Conservation (phyloP, 768 basidiomycete species). For the Paxillus ammoniavirescens region DNA sequence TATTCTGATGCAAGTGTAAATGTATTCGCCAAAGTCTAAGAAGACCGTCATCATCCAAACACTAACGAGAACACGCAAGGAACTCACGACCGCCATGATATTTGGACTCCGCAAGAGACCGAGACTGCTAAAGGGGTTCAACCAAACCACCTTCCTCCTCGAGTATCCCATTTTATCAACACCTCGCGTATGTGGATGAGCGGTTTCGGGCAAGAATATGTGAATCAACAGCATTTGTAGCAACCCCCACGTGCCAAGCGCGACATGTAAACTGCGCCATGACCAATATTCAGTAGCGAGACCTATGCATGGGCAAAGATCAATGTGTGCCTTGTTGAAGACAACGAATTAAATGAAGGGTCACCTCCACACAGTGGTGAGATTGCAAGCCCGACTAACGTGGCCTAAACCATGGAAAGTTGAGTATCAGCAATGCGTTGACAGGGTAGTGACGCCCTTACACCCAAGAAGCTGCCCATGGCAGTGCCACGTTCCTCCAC, state of each 20-base stretch:
- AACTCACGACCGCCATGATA: slow-evolving; percentile 50
- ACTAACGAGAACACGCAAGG: slow-evolving; percentile 2
- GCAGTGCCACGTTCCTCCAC: slow-evolving; percentile 60
- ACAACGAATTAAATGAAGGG: background rate
- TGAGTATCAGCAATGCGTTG: background rate
- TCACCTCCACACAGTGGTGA: slow-evolving; percentile 59
- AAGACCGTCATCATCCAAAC: slow-evolving; percentile 29
- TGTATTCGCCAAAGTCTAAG: slow-evolving; percentile 42
- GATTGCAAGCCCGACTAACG: slow-evolving; percentile 57
- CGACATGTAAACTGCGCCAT: slow-evolving; percentile 60
- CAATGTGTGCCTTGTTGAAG: background rate
- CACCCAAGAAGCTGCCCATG: slow-evolving; percentile 58
- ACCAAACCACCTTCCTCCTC: slow-evolving; percentile 36
- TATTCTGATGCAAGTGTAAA: slow-evolving; percentile 27
- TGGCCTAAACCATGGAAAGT: slow-evolving; percentile 30
- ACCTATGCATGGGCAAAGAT: slow-evolving; percentile 29
- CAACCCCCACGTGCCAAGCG: slow-evolving; percentile 41
- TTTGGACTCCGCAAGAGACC: slow-evolving; percentile 58
- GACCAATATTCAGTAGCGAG: slow-evolving; percentile 57
- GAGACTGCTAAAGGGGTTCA: slow-evolving; percentile 61
- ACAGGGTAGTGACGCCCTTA: slow-evolving; percentile 25
- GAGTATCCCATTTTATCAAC: slow-evolving; percentile 43
- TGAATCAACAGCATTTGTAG: slow-evolving; percentile 39
- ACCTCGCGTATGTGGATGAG: slow-evolving; percentile 55
- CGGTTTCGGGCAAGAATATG: slow-evolving; percentile 63